A percentile compares a stretch with the other conserved stretches of the same genome.
Conservation (phyloP, 2,329 filamentous ascomycete genomes). For the Ceratocystis cacaofunesta region DNA sequence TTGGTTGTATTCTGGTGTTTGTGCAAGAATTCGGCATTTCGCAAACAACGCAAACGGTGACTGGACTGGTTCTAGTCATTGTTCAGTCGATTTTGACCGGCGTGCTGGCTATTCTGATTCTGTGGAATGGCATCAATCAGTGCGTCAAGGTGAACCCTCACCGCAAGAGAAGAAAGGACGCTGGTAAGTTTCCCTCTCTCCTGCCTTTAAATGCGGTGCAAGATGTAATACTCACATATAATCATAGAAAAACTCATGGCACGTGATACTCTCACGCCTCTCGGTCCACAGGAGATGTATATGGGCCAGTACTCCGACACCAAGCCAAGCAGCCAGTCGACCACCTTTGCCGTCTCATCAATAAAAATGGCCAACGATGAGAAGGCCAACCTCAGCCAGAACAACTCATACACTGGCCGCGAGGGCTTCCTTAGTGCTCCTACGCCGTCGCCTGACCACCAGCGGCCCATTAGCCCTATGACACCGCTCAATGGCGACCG, state of each 20-base stretch:
- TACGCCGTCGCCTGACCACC: conserved; percentile 6
- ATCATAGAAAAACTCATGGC: conserved; percentile 46
- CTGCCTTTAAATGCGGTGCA: conserved; percentile 7
- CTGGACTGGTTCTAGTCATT: conserved; percentile 84
- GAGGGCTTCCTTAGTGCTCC: neutral
- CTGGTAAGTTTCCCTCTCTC: conserved; percentile 44
- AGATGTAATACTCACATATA: conserved; percentile 21
- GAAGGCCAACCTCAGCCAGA: neutral
- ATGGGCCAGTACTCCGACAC: conserved; percentile 8
- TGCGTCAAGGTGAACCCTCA: conserved; percentile 84
- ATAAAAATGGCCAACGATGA: conserved; percentile 22
- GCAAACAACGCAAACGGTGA: conserved; percentile 86
- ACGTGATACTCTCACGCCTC: conserved; percentile 65
- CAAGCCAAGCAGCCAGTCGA: conserved; percentile 26
- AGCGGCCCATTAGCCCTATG: conserved; percentile 20
- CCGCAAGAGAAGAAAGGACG: conserved; percentile 72
- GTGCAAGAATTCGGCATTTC: conserved; percentile 82
- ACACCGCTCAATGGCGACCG: conserved; percentile 19
- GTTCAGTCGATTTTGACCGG: conserved; percentile 75
- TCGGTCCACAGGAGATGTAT: conserved; percentile 46
- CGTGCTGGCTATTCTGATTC: conserved; percentile 71
- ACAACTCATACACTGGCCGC: conserved; percentile 7
- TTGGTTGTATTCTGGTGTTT: conserved; percentile 79
- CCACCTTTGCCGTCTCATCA: conserved; percentile 31
- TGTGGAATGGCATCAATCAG: conserved; percentile 71